Conservation (phyloP, 31 red algal genomes). For the Bonnemaisonia californica region DNA sequence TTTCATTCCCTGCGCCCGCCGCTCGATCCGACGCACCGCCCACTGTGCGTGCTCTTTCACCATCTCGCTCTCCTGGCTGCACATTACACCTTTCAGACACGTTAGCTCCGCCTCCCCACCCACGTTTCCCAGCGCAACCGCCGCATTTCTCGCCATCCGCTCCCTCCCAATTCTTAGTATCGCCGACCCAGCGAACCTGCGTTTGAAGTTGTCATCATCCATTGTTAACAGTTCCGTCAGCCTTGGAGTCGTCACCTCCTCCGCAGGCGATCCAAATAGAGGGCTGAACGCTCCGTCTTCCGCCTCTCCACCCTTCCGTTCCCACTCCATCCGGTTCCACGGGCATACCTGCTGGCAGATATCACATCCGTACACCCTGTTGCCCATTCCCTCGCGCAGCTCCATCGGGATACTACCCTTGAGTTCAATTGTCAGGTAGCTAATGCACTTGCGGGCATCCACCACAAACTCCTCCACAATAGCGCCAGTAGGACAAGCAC, state of each 20-base stretch:
- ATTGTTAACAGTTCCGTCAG: conserved; percentile 54
- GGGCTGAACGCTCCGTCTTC: conserved; percentile 24
- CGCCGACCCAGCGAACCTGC: conserved; percentile 52
- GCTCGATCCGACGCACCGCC: conserved; percentile 30
- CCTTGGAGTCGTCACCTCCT: conserved; percentile 45
- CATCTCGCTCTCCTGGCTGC: conserved; percentile 23
- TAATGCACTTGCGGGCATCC: conserved; percentile 91
- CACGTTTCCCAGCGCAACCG: conserved; percentile 89
- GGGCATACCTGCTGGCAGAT: conserved; percentile 98
- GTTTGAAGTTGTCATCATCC: conserved; percentile 57
- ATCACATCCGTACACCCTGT: conserved; percentile 95
- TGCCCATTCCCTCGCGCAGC: conserved; percentile 65
- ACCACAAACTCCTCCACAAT: conserved; percentile 75
- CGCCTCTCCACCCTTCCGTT: conserved; percentile 14
- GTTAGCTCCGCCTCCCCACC: conserved; percentile 38
- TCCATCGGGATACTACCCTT: conserved; percentile 70
- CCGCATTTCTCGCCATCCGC: conserved; percentile 87
- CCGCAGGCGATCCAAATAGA: conserved; percentile 40
- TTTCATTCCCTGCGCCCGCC: background rate
- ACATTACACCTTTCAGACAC: conserved; percentile 19
- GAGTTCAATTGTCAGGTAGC: conserved; percentile 96
- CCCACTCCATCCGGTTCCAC: conserved; percentile 93
- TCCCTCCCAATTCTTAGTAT: conserved; percentile 68
- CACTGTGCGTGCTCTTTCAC: conserved; percentile 76
- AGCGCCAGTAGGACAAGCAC: conserved; percentile 89